Base-by-base conservation (phyloP, 352 stramenopile genomes). In the Albugo laibachii region DNA sequence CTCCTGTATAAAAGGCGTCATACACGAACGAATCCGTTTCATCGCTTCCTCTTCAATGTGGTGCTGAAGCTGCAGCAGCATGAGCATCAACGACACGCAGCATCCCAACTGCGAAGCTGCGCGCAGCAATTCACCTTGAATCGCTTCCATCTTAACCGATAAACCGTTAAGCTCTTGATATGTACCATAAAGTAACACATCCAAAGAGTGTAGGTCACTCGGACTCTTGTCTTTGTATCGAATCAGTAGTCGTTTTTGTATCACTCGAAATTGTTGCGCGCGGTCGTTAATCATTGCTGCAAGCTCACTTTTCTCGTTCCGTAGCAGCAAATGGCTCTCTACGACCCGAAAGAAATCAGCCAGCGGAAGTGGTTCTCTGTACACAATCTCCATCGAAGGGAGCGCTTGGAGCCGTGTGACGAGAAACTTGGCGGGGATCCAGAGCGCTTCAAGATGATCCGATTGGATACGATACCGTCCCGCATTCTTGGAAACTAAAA, bases 201-300 rank as follows among this genome's bases (percentile, higher is more conserved):
- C 83, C 10, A 95, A 53, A 19, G 64, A 80, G 21, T 85, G 65
- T 16, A 95, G 58, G 11, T 80, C 56, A 13, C 79, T 62, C 0
- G 83, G 81, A 53, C 80, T 93, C 16, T 77, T 66, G 56, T 94
- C 78, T 54, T 92, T 93, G 63, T 89, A 95, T 24, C 81, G 76
- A 36, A 91, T 75, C 2, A 95, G 59, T 27, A 95, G 54, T 2
- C 81, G 78, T 59, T 94, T 95, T 50, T 95, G 69, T 27, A 95
- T 80, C 18, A 94, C 62, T 15, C 83, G 75, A 53, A 85, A 93
- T 53, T 94, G 74, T 45, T 92, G 78, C 12, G 75, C 70, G 24
- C 72, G 69, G 53, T 93, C 76, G 46, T 94, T 94, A 42, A 89
- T 49, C 50, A 75, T 65, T 3, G 67, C 62, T 13, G 63, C 61